Conservation (phyloP, 306 rosid genomes). For the Cicer yamashitae region DNA sequence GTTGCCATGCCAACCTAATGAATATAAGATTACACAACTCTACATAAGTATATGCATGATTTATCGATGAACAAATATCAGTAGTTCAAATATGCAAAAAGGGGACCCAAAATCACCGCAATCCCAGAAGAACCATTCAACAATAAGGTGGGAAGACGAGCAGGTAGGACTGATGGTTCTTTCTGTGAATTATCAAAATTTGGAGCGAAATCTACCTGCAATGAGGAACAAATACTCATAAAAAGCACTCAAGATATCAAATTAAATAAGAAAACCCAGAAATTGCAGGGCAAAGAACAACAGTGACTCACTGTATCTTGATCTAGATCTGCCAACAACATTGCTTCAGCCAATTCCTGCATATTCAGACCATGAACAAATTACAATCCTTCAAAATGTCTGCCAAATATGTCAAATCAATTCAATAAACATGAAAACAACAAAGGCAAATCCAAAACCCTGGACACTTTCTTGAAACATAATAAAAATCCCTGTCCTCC, state of each 20-base stretch:
- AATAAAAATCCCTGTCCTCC: neutral
- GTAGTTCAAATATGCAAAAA: conserved; percentile 38
- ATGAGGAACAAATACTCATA: conserved; percentile 21
- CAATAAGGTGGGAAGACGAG: conserved; percentile 90
- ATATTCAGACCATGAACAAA: conserved; percentile 49
- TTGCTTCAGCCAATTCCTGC: conserved; percentile 88
- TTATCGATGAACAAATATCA: conserved; percentile 32
- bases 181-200: conserved; percentile 96
- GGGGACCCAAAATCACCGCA: conserved; percentile 67
- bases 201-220: conserved; percentile 90
- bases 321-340: conserved; percentile 84
- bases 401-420: conserved; percentile 25
- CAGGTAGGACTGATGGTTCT: conserved; percentile 90
- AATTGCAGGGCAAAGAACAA: conserved; percentile 43
- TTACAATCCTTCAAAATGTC: conserved; percentile 26
- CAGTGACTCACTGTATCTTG: conserved; percentile 83
- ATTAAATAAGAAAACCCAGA: conserved; percentile 28
- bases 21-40: conserved; percentile 37
- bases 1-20: conserved; percentile 99
- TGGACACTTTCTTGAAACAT: conserved; percentile 1
- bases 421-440: conserved; percentile 36
- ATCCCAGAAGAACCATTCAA: conserved; percentile 98
- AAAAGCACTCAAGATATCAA: conserved; percentile 28
- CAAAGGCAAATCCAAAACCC: conserved; percentile 27
- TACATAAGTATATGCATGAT: conserved; percentile 35